Percentiles rank a stretch among this genome's conserved stretches.
Conservation (phyloP, 2,329 filamentous ascomycete genomes). For the Cordyceps pruinosa region DNA sequence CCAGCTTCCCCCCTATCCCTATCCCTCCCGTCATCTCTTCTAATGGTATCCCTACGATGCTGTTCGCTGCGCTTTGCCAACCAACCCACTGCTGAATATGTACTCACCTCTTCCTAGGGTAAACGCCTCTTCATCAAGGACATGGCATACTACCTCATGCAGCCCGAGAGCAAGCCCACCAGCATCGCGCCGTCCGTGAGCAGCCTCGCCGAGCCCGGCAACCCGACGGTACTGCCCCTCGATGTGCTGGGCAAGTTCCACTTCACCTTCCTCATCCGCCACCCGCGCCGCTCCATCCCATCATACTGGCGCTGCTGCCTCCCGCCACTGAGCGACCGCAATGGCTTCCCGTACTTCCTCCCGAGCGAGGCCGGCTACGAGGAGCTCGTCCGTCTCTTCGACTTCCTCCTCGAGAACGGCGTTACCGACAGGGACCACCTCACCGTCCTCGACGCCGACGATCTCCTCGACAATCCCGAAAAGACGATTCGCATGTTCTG, state of each 20-base stretch:
- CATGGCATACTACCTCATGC: constrained; percentile 86
- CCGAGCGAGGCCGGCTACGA: constrained; percentile 83
- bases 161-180: constrained; percentile 61
- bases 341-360: constrained; percentile 82
- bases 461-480: constrained; percentile 79
- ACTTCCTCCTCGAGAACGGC: constrained; percentile 65
- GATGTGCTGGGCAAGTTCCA: constrained; percentile 73
- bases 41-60: no score
- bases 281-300: constrained; percentile 85
- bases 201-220: constrained; percentile 53
- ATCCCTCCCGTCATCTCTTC: background rate
- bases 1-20: background rate
- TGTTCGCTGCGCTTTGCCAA: background rate
- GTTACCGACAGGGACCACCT: constrained; percentile 68
- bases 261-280: constrained; percentile 94
- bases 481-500: constrained; percentile 74
- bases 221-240: constrained; percentile 78
- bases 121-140: constrained; percentile 98
- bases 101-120: constrained; percentile 46
- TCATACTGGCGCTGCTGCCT: constrained; percentile 93
- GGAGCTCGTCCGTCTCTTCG: constrained; percentile 80
- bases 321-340: constrained; percentile 73
- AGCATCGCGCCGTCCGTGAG: constrained; percentile 75
- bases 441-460: constrained; percentile 88
- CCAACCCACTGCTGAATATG: background rate